Evolutionary conservation across 495 filamentous ascomycete genomes (phyloP).

Genomic region (Tuber aestivum): DNA sequence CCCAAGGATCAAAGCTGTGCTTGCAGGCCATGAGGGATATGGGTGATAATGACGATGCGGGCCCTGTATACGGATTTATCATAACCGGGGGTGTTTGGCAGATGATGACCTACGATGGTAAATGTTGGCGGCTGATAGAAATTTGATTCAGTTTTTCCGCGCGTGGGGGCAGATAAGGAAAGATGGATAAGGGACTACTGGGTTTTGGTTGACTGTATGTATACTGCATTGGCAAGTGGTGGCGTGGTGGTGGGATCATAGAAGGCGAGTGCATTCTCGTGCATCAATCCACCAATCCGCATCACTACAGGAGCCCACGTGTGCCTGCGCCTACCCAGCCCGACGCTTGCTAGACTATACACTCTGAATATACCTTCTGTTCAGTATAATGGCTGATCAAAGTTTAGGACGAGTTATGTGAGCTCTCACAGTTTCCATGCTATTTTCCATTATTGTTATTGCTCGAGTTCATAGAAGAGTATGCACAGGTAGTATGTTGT

Average conservation of each 20-base stretch:
- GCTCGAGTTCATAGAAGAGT: not conserved
- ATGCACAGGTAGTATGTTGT: not conserved
- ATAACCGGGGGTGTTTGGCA: conserved; percentile 16
- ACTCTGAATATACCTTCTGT: not conserved
- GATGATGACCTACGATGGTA: conserved; percentile 22
- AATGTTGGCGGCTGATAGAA: conserved; percentile 9
- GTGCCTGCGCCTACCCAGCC: no score
- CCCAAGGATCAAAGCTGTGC: conserved; percentile 18
- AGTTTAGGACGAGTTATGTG: not conserved
- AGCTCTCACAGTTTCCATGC: not conserved
- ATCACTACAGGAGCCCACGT: no score
- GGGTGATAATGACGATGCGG: conserved; percentile 15
- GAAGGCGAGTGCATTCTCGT: not conserved
- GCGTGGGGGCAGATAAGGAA: conserved; percentile 13
- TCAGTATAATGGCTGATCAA: not conserved
- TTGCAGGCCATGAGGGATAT: conserved; percentile 22
- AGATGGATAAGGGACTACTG: conserved; percentile 20
- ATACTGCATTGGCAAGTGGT: conserved; percentile 18
- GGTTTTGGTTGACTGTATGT: conserved; percentile 14
- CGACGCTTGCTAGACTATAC: not conserved
- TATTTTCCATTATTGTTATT: not conserved
- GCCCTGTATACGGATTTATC: conserved; percentile 22
- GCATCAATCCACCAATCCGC: no score
- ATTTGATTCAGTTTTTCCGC: conserved; percentile 4
- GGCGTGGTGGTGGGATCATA: not conserved